Conservation (phyloP, 441 rosid genomes). For the Brassica balearica region DNA sequence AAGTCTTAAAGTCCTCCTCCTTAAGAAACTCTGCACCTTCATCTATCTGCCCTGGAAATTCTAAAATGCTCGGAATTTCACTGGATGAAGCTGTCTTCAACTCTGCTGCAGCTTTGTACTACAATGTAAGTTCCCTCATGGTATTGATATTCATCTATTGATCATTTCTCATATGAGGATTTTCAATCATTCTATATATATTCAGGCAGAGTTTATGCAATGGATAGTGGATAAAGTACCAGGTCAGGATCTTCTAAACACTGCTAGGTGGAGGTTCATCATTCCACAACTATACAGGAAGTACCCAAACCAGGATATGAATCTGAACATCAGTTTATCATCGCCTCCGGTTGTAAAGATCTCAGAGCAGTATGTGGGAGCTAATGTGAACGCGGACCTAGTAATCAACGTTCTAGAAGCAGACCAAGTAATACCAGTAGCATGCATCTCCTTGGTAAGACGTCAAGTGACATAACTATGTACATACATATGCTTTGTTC, state of each 20-base stretch:
- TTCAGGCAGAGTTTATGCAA: slow-evolving; percentile 84
- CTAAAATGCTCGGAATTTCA: slow-evolving; percentile 88
- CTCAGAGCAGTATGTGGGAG: slow-evolving; percentile 66
- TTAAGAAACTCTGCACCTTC: slow-evolving; percentile 49
- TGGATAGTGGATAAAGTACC: slow-evolving; percentile 92
- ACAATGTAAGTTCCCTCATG: slow-evolving; percentile 65
- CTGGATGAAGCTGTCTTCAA: slow-evolving; percentile 85
- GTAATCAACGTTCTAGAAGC: slow-evolving; percentile 73
- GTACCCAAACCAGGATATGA: slow-evolving; percentile 87
- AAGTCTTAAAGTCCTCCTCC: slow-evolving; percentile 27
- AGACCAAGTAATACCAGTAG: slow-evolving; percentile 78
- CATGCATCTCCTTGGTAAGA: slow-evolving; percentile 87
- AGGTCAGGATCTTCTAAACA: slow-evolving; percentile 82
- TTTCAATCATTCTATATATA: background rate
- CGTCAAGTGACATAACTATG: background rate
- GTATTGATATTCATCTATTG: background rate
- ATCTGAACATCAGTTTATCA: slow-evolving; percentile 76
- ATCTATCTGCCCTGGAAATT: slow-evolving; percentile 59
- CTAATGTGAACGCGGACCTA: slow-evolving; percentile 70
- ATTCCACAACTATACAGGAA: slow-evolving; percentile 87
- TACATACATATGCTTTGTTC: too few relatives aligned
- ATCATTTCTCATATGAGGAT: background rate
- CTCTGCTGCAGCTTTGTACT: slow-evolving; percentile 88
- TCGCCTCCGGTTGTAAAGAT: slow-evolving; percentile 77
- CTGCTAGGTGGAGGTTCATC: slow-evolving; percentile 88